Base-by-base conservation (phyloP, 306 rosid genomes). In the Casuarina glauca region DNA sequence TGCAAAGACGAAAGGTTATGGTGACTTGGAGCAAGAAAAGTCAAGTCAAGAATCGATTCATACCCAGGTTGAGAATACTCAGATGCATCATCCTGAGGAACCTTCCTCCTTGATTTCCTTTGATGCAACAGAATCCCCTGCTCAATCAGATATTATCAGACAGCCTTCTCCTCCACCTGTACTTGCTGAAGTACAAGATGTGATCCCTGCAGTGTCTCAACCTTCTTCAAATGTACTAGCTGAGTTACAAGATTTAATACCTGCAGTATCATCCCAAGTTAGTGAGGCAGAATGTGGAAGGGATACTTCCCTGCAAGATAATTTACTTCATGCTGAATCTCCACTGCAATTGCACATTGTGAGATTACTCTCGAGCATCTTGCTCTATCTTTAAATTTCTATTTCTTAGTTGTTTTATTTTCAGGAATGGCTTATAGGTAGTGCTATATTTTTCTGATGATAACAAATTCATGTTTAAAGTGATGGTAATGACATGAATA, bases 111-210 rank as follows among this genome's bases (percentile, higher is more conserved):
- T 95, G 13, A 95, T 95, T 79, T 92, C 98, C 66, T 92, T 95
- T 76, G 98, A 92, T 77, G 46, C 82, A 79, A 76, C 72, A 42
- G 89, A 89, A 82, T 64, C 77, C 69, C 83, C 88, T 73, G 80
- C 86, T 76, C 88, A 50, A 77, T 48, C 85, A 72, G 87, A 92
- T 80, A 58, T 92, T 73, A 84, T 94, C 81, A 86, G 95, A 80
- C 97, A 94, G 82, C 98, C 96, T 80, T 90, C 91, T 79, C 97
- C 98, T 76, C 95, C 95, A 7, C 97, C 98, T 62, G 93, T 93
- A 64, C 98, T 93, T 80, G 98, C 98, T 20, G 92, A 91, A 83
- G 97, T 93, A 71, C 97, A 88, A 80, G 97, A 93, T 84, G 85
- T 91, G 84, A 80, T 87, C 45, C 98, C 98, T 61, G 84, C 93